Evolutionary conservation across 163 green algal genomes (phyloP), one percentile per base, ranked within the genome.

Genomic region (Scenedesmus sp.): DNA sequence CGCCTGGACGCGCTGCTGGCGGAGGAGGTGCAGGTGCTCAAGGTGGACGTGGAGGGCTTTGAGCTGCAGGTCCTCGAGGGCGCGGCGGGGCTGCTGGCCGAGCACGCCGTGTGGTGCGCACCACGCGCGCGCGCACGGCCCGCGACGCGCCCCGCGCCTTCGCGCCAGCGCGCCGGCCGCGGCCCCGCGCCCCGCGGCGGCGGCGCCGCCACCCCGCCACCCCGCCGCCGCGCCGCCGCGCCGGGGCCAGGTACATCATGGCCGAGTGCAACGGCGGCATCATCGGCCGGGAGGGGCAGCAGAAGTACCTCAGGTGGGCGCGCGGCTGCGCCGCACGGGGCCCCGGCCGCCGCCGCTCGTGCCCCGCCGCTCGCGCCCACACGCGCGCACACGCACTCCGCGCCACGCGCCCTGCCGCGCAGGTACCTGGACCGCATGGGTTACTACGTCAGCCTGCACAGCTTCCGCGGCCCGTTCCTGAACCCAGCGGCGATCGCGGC

Each of bases 241-340:
- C 9, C 22, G 22, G 22, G n/a, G 20, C 20, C 36, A 72, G 39
- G 54, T 70, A 78, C 53, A 70, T 78, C 56, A 58, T 78, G 56
- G 34, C 60, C 7, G 72, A 80, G 72, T 80, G 72, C 48, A 80
- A 80, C 42, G 31, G 15, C 0, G 72, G 20, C 47, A 72, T 80
- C 26, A 34, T 72, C 7, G 63, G 58, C 7, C 14, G 6, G 1
- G 60, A 72, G 22, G 33, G 58, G 17, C 45, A 71, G 33, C 54
- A 34, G 18, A 54, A 64, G 7, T 80, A 72, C 44, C 14, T 80
- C 18, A 39, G 29, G 72, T 79, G 20, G 51, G 70, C 53, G 13
- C 2, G 28, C 9, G 9, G 28, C 6, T n/a, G n/a, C n/a, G 15
- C 17, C 15, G 48, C 17, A 18, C 18, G 17, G 15, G 48, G 15